phyloP scores from a whole-genome alignment of 208 protist genomes.

The Leishmania guyanensis region DNA sequence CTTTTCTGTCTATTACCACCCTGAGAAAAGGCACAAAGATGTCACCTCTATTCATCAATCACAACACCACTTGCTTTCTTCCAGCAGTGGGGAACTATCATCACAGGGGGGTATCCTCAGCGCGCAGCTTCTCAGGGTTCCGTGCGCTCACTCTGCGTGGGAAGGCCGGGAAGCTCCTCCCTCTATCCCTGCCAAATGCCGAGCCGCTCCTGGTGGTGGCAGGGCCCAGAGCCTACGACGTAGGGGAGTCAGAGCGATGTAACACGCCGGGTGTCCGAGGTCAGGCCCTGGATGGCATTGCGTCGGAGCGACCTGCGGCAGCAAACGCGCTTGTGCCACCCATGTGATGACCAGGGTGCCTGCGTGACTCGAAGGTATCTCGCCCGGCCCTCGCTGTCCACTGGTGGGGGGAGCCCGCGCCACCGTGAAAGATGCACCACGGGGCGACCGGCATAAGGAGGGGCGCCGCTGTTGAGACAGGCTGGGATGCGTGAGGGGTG shows the following conservation, averaged over 20 bases:
- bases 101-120: background rate
- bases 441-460: background rate
- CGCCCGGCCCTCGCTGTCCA: background rate
- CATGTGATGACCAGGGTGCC: background rate
- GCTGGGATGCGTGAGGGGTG: background rate
- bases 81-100: no score
- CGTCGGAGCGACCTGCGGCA: background rate
- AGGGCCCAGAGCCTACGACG: background rate
- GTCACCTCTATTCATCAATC: no score
- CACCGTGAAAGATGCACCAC: background rate
- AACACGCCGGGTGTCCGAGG: background rate
- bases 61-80: no score
- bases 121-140: background rate
- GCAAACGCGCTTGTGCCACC: background rate
- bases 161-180: background rate
- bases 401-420: background rate
- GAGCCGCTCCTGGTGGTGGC: background rate
- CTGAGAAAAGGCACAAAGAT: no score
- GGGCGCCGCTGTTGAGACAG: background rate
- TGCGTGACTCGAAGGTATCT: background rate
- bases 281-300: no score
- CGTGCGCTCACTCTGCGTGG: background rate
- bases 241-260: background rate
- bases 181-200: background rate
- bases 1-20: no score